A percentile compares a stretch with the other conserved stretches of the same genome.
These are phyloP conservation scores for Deuterostichococcus epilithicus DNA, from an alignment of 139 green algal genomes.

Conservation along the genomic window DNA sequence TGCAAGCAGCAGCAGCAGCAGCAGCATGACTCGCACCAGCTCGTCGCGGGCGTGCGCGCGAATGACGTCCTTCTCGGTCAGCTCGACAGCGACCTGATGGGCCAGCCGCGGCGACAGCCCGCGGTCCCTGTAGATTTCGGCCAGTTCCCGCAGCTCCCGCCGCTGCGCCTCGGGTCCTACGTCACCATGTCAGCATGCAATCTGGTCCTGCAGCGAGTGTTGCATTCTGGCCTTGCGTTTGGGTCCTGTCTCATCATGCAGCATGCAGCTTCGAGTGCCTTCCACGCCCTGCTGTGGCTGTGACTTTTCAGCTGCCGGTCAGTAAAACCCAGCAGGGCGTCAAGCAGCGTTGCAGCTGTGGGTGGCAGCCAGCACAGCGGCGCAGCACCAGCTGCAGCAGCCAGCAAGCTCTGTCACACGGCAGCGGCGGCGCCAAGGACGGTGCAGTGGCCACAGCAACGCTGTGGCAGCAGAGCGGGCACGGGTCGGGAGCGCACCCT, in stretches of 20 bases:
- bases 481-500: background rate
- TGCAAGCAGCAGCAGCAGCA: background rate
- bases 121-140: conserved; percentile 59
- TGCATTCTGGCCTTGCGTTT: too few species aligned
- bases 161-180: conserved; percentile 42
- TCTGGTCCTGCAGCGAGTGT: background rate
- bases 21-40: background rate
- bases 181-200: background rate
- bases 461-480: background rate
- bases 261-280: background rate
- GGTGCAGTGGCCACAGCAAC: background rate
- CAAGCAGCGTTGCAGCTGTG: background rate
- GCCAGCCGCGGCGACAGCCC: conserved; percentile 62
- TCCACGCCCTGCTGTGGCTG: too few species aligned
- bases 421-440: background rate
- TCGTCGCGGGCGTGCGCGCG: conserved; percentile 79
- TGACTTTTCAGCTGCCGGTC: background rate
- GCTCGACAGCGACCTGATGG: conserved; percentile 39
- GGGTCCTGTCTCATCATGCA: background rate
- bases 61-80: conserved; percentile 71
- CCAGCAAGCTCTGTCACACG: background rate
- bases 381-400: background rate
- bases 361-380: background rate
- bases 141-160: conserved; percentile 71
- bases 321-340: background rate